A percentile compares a stretch with the other conserved stretches of the same genome.
These are phyloP conservation scores for Aspergillus sclerotialis DNA, from an alignment of 2,329 filamentous ascomycete genomes.

Conservation along the genomic window DNA sequence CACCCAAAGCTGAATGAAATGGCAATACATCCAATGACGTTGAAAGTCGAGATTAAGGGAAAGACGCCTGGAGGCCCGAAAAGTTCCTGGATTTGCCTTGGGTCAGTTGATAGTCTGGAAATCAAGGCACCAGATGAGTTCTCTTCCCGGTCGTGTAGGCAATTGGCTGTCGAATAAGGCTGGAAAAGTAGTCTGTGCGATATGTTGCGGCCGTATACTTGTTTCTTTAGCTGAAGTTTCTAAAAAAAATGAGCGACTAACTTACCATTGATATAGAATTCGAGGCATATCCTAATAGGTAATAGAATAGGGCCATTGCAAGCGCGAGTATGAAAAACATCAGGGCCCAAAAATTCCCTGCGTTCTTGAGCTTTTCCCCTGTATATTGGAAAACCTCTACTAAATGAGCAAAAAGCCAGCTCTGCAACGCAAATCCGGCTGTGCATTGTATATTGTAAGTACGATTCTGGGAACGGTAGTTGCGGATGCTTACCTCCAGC, in stretches of 20 bases:
- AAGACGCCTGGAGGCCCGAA: conserved; percentile 41
- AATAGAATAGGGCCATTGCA: conserved; percentile 39
- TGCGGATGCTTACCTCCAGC: conserved; percentile 20
- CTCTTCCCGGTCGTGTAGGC: conserved; percentile 38
- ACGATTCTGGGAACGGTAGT: background rate
- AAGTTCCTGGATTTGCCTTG: conserved; percentile 45
- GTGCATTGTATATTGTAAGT: background rate
- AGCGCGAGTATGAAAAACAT: conserved; percentile 53
- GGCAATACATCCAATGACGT: conserved; percentile 55
- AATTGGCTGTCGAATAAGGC: conserved; percentile 37
- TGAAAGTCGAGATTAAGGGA: conserved; percentile 59
- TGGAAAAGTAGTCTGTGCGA: conserved; percentile 33
- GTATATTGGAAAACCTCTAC: conserved; percentile 42
- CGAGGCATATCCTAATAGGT: conserved; percentile 38
- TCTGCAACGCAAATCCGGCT: conserved; percentile 29
- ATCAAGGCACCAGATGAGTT: conserved; percentile 44
- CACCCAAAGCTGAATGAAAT: conserved; percentile 68
- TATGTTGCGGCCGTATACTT: conserved; percentile 2
- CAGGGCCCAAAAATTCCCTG: conserved; percentile 46
- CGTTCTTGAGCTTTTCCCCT: conserved; percentile 28
- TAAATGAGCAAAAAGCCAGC: conserved; percentile 42
- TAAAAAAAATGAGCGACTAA: conserved; percentile 26
- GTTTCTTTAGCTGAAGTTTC: conserved; percentile 16
- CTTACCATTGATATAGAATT: conserved; percentile 41
- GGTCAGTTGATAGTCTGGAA: conserved; percentile 41